Conservation (phyloP, 2,329 filamentous ascomycete species). For the Nigrospora osmanthi region DNA sequence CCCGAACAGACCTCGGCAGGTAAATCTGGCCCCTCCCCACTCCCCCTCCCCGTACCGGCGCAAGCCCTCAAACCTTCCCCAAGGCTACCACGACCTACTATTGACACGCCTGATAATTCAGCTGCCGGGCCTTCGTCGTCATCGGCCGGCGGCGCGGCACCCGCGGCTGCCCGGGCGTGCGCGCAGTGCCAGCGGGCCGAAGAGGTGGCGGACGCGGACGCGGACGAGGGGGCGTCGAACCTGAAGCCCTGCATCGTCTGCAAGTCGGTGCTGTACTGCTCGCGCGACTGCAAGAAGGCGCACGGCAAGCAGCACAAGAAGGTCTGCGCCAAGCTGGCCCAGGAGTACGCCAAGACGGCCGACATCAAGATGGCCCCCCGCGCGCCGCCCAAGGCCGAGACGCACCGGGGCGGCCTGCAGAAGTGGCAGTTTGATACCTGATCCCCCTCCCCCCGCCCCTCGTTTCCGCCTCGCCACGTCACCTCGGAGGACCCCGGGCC, state of each 20-base stretch:
- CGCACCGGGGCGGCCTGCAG: conserved; percentile 2
- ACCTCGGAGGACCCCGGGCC: no score
- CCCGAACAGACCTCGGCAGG: background rate
- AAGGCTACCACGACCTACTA: no score
- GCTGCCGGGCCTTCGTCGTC: background rate
- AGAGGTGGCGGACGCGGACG: background rate
- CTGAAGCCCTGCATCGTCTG: conserved; percentile 1
- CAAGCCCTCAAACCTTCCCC: no score
- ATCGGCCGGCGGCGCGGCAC: background rate
- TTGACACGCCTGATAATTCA: background rate
- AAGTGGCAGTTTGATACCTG: conserved; percentile 4
- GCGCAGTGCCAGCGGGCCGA: background rate
- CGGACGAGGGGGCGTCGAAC: background rate
- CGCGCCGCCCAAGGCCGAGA: background rate
- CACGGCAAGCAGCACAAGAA: conserved; percentile 4
- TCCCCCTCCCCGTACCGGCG: background rate
- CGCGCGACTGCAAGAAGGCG: conserved; percentile 3
- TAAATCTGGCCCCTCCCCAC: background rate
- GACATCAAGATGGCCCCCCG: background rate
- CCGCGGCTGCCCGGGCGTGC: background rate
- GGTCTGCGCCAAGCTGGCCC: conserved; percentile 1
- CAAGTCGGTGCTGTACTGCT: conserved; percentile 2
- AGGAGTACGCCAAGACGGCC: conserved; percentile 2
- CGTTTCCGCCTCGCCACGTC: no score
- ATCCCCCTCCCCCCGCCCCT: background rate